Evolutionary conservation across 2,329 filamentous ascomycete species (phyloP).

Genomic region (Amphichorda felina): DNA sequence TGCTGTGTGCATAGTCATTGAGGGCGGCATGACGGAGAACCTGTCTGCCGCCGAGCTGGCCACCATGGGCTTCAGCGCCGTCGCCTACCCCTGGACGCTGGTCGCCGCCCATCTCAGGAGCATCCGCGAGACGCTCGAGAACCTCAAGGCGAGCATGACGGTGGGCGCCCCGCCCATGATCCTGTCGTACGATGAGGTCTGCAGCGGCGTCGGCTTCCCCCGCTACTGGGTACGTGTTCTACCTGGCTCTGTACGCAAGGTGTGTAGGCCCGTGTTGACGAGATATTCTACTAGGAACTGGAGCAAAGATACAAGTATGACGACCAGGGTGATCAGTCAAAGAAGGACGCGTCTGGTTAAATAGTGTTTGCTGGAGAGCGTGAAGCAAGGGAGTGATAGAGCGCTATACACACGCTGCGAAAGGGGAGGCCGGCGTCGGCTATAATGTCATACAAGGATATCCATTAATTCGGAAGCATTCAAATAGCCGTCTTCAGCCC

Average conservation of each 20-base stretch:
- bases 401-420: no score
- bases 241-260: no score
- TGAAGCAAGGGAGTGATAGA: no score
- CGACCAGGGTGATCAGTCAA: neutral
- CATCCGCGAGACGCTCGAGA: conserved; percentile 22
- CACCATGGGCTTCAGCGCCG: conserved; percentile 24
- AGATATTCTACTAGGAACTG: conserved; percentile 3
- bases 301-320: conserved; percentile 11
- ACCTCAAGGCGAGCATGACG: conserved; percentile 27
- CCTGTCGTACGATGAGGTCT: conserved; percentile 28
- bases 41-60: conserved; percentile 19
- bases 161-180: conserved; percentile 28
- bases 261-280: no score
- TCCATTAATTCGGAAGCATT: no score
- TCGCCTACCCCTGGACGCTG: conserved; percentile 31
- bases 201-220: conserved; percentile 30
- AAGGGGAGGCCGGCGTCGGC: no score
- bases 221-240: conserved; percentile 24
- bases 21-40: conserved; percentile 21
- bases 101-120: conserved; percentile 29
- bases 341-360: no score
- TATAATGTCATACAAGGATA: no score
- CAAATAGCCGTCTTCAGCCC: no score
- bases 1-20: conserved; percentile 9
- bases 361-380: no score